Percentiles rank a stretch among this genome's conserved stretches.
Evolutionary conservation across 345 rosid species (phyloP).

Genomic region (Populus simonii): DNA sequence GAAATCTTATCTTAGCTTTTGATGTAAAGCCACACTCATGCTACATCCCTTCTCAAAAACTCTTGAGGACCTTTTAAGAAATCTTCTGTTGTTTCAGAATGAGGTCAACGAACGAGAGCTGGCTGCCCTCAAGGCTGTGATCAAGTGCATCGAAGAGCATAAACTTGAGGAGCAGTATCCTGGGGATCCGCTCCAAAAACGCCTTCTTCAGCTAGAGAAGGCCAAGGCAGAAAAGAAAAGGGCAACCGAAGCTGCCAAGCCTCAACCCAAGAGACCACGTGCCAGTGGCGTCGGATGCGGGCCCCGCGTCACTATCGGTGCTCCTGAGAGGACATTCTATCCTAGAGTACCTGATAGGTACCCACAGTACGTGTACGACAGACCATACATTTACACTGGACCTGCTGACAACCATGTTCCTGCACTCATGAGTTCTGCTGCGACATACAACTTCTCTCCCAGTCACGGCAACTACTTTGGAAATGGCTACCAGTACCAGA

Average conservation of each 20-base stretch:
- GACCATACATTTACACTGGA: slow-evolving; percentile 61
- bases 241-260: slow-evolving; percentile 77
- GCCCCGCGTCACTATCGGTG: slow-evolving; percentile 46
- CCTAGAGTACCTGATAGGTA: slow-evolving; percentile 70
- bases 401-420: slow-evolving; percentile 63
- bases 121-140: slow-evolving; percentile 70
- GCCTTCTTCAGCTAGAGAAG: slow-evolving; percentile 80
- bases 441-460: slow-evolving; percentile 67
- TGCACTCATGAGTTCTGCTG: slow-evolving; percentile 47
- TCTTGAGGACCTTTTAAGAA: neutral
- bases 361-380: slow-evolving; percentile 75
- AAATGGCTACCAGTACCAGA: slow-evolving; percentile 88
- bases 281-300: slow-evolving; percentile 60
- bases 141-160: slow-evolving; percentile 96
- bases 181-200: slow-evolving; percentile 60
- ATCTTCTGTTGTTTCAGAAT: slow-evolving; percentile 39
- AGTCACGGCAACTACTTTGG: slow-evolving; percentile 87
- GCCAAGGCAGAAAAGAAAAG: slow-evolving; percentile 90
- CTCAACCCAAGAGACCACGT: slow-evolving; percentile 90
- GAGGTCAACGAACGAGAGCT: slow-evolving; percentile 87
- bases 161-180: slow-evolving; percentile 85
- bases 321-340: slow-evolving; percentile 55
- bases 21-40: neutral
- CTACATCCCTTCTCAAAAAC: neutral
- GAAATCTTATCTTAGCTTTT: neutral